These are phyloP conservation scores for Phaseolus lunatus DNA, from an alignment of 306 rosid species.

Conservation along the genomic window DNA sequence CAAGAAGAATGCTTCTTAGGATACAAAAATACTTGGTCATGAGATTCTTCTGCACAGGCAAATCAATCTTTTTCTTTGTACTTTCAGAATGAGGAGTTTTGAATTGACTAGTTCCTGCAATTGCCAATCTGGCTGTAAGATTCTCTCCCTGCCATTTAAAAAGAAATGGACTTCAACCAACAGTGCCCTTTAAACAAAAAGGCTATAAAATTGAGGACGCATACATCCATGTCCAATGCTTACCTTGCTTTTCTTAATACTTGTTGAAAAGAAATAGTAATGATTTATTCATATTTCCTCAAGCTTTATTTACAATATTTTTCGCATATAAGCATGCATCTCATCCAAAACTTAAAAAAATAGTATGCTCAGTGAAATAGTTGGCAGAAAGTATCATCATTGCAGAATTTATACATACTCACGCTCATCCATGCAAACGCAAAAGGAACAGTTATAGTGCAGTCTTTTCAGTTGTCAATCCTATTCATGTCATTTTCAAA, in stretches of 20 bases:
- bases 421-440: background rate
- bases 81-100: constrained; percentile 60
- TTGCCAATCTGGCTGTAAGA: constrained; percentile 39
- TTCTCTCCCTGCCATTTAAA: constrained; percentile 61
- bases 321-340: constrained; percentile 20
- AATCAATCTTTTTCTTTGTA: constrained; percentile 72
- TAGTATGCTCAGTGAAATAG: constrained; percentile 1
- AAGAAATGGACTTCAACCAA: constrained; percentile 39
- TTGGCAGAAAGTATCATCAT: constrained; percentile 6
- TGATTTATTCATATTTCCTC: background rate
- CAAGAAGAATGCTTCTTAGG: constrained; percentile 51
- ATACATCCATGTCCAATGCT: constrained; percentile 2
- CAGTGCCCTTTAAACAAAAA: constrained; percentile 34
- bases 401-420: constrained; percentile 35
- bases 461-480: constrained; percentile 7
- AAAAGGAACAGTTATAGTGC: background rate
- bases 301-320: constrained; percentile 9
- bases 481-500: constrained; percentile 20
- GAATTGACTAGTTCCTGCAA: constrained; percentile 48
- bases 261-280: constrained; percentile 12
- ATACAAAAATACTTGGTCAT: constrained; percentile 92
- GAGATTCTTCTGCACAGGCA: constrained; percentile 91
- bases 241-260: constrained; percentile 11
- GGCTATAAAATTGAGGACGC: constrained; percentile 20
- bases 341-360: constrained; percentile 8